These are phyloP conservation scores for Pseudovirgaria hyperparasitica DNA, from an alignment of 2,329 filamentous ascomycete species.

Conservation along the genomic window DNA sequence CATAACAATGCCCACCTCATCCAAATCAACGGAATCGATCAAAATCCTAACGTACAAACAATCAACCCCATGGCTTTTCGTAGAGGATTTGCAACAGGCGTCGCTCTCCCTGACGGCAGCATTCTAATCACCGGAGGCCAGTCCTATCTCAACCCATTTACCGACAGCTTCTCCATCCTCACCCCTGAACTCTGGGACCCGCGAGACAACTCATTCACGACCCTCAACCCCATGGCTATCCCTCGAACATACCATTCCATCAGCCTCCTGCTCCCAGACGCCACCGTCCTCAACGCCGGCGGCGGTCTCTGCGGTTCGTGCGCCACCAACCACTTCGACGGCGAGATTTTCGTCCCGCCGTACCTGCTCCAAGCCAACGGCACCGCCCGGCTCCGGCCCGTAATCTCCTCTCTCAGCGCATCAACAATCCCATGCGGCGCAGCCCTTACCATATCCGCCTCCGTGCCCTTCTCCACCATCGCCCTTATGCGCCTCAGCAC, in stretches of 20 bases:
- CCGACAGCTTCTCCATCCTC: constrained; percentile 7
- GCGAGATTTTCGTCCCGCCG: constrained; percentile 42
- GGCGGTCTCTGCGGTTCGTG: constrained; percentile 40
- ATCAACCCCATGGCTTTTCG: constrained; percentile 15
- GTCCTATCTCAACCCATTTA: constrained; percentile 9
- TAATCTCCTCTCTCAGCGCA: constrained; percentile 24
- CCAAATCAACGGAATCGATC: constrained; percentile 28
- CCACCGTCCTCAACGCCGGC: constrained; percentile 1
- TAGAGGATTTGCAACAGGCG: constrained; percentile 14
- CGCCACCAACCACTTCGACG: constrained; percentile 39
- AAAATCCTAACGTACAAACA: constrained; percentile 10
- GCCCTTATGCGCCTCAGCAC: constrained; percentile 37
- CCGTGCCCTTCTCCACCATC: constrained; percentile 16
- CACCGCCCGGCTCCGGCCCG: constrained; percentile 27
- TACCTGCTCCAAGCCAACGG: constrained; percentile 41
- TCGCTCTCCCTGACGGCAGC: constrained; percentile 22
- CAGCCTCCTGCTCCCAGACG: constrained; percentile 4
- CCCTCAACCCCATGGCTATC: constrained; percentile 8
- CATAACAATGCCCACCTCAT: constrained; percentile 37
- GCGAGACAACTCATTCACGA: constrained; percentile 7
- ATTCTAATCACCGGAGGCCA: constrained; percentile 21
- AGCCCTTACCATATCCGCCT: constrained; percentile 18
- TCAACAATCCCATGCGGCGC: constrained; percentile 18
- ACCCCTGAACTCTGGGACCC: constrained; percentile 11
- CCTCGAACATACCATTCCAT: constrained; percentile 4